Evolutionary conservation across 345 rosid genomes (phyloP), one percentile per base, ranked within the genome.

Genomic region (Euclidium syriacum): DNA sequence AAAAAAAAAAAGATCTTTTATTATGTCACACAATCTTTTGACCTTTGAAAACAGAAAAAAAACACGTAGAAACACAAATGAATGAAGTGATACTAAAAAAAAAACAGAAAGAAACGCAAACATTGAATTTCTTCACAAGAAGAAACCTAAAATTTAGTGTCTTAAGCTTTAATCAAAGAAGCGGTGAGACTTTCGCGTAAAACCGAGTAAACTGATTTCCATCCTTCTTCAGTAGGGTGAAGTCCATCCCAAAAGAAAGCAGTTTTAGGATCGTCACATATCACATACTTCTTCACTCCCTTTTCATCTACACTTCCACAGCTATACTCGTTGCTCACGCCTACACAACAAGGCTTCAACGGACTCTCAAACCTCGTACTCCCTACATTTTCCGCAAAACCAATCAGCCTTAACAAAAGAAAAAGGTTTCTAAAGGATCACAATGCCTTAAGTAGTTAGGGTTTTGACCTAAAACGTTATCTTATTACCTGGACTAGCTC

Each of bases 221-320:
- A 84, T 12, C 86, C 90, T 25, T 49, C 75, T 67, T 82, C 82
- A 0, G 87, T 76, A 2, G 90, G 90, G 44, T 84, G 90, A 32
- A 30, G 34, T 5, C 16, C 24, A 67, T 84, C 90, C 90, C 90
- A 84, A 44, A 84, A 84, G 80, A 84, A 82, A 11, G 79, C 49
- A 27, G 73, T 19, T 18, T 42, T 49, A 36, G 87, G 90, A 14
- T 80, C 26, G 39, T 68, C 67, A 23, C 90, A 84, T n/a, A 74
- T 46, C 4, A 44, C 47, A 40, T 78, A 82, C 79, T 56, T 73
- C 68, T 76, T 78, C 55, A 22, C 61, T 22, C 87, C 83, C 16
- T 59, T 73, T 0, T n/a, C 70, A 63, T 70, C 76, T 11, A 81
- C 79, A 33, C 60, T 68, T 47, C 85, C 91, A 48, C 95, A 85